Conservation (phyloP, 495 filamentous ascomycete genomes). For the Poronia punctata region DNA sequence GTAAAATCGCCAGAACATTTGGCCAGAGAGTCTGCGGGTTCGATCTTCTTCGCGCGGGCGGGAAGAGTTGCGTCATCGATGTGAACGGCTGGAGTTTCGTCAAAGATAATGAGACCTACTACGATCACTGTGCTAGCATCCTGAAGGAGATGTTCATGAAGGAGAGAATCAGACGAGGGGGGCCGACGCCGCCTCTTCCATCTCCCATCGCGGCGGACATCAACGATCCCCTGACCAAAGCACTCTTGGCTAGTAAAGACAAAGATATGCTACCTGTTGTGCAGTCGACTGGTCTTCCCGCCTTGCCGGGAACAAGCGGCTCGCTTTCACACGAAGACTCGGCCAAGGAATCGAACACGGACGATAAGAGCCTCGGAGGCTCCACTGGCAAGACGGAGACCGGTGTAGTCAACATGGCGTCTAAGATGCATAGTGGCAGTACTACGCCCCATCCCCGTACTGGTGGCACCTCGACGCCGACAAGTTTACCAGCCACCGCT, state of each 20-base stretch:
- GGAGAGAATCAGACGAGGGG: conserved; percentile 53
- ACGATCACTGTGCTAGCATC: conserved; percentile 81
- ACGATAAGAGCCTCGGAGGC: conserved; percentile 20
- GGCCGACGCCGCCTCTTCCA: conserved; percentile 34
- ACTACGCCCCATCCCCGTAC: conserved; percentile 28
- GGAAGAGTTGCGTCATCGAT: conserved; percentile 94
- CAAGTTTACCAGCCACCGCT: conserved; percentile 35
- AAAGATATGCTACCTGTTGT: conserved; percentile 27
- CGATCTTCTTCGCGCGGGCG: conserved; percentile 79
- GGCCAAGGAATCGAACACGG: conserved; percentile 21
- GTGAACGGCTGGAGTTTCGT: conserved; percentile 99
- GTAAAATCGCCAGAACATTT: conserved; percentile 85
- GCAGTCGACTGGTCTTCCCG: conserved; percentile 22
- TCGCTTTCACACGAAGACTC: conserved; percentile 26
- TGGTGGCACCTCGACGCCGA: conserved; percentile 22
- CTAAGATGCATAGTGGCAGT: conserved; percentile 30
- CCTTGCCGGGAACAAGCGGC: conserved; percentile 27
- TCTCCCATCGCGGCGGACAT: conserved; percentile 39
- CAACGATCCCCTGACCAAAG: conserved; percentile 31
- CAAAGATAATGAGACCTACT: conserved; percentile 98
- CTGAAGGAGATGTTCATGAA: conserved; percentile 77
- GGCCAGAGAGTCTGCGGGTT: conserved; percentile 96
- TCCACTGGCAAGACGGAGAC: conserved; percentile 27
- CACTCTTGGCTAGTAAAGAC: conserved; percentile 23
- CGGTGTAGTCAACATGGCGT: conserved; percentile 16